Evolutionary conservation across 1,139 yeast species (phyloP).

Genomic region (Candida dubliniensis): DNA sequence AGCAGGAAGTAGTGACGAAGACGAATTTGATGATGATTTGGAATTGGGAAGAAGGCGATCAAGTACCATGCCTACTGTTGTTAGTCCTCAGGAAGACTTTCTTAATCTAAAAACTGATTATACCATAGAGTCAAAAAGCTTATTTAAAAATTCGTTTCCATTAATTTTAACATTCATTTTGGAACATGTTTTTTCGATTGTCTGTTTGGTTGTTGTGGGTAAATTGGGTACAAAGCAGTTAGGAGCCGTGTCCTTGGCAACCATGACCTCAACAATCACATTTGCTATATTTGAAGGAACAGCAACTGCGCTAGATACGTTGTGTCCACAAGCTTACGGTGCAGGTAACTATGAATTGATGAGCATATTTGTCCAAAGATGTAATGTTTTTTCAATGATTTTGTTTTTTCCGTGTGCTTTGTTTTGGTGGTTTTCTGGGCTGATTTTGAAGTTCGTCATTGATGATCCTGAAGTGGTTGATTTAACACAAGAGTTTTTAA

Average conservation of each 20-base stretch:
- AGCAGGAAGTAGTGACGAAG: constrained; percentile 20
- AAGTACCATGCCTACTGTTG: constrained; percentile 2
- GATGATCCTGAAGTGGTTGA: constrained; percentile 60
- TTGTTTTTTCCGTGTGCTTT: constrained; percentile 62
- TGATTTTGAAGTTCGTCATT: constrained; percentile 51
- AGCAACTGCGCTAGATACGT: constrained; percentile 82
- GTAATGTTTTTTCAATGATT: constrained; percentile 55
- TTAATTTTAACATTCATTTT: constrained; percentile 64
- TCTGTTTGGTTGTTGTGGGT: constrained; percentile 70
- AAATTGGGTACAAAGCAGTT: constrained; percentile 69
- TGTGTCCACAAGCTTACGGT: constrained; percentile 84
- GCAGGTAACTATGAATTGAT: constrained; percentile 63
- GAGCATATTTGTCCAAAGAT: constrained; percentile 64
- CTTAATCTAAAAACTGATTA: constrained; percentile 46
- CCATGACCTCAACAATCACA: constrained; percentile 85
- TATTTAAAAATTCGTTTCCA: constrained; percentile 61
- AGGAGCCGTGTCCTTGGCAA: constrained; percentile 82
- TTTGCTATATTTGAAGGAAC: constrained; percentile 86
- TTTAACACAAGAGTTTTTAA: constrained; percentile 64
- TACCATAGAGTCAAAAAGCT: constrained; percentile 45
- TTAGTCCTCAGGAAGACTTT: constrained; percentile 24
- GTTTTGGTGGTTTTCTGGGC: constrained; percentile 67
- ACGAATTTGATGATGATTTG: constrained; percentile 16
- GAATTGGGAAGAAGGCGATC: constrained; percentile 18
- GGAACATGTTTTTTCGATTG: constrained; percentile 72